These are phyloP conservation scores for Xerocomus potaroensis DNA, from an alignment of 768 basidiomycete genomes.

Conservation along the genomic window DNA sequence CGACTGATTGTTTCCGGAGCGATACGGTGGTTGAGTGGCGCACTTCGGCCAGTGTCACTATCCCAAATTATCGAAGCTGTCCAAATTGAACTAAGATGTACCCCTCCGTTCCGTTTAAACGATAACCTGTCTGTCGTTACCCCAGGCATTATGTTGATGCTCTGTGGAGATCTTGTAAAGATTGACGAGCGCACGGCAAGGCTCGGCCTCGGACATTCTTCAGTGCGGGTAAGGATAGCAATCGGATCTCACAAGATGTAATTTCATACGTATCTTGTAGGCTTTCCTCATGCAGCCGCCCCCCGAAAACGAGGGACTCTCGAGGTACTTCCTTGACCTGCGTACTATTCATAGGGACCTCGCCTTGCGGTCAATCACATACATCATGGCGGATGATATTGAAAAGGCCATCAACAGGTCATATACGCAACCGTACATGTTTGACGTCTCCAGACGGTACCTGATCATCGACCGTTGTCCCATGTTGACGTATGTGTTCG, in stretches of 20 bases:
- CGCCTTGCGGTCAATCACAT: conserved; percentile 28
- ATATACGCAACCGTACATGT: conserved; percentile 22
- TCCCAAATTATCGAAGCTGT: conserved; percentile 27
- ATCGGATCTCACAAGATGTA: not conserved
- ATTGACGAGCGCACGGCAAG: conserved; percentile 20
- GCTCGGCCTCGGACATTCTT: conserved; percentile 21
- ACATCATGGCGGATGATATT: conserved; percentile 24
- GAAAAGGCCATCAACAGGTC: conserved; percentile 22
- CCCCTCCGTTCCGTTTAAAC: conserved; percentile 19
- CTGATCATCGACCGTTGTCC: conserved; percentile 23
- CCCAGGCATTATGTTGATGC: conserved; percentile 21
- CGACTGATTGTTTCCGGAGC: conserved; percentile 23
- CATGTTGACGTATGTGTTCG: conserved; percentile 28
- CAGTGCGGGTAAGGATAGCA: conserved; percentile 17
- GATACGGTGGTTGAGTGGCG: conserved; percentile 22
- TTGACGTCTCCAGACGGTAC: conserved; percentile 24
- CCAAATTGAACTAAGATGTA: conserved; percentile 25
- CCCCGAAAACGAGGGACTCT: conserved; percentile 7
- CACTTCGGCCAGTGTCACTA: conserved; percentile 24
- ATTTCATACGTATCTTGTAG: conserved; percentile 9
- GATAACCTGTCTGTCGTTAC: conserved; percentile 25
- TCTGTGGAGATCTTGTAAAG: conserved; percentile 26
- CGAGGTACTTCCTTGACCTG: conserved; percentile 20
- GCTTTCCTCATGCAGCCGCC: conserved; percentile 22
- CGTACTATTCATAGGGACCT: conserved; percentile 24